Conservation (phyloP, 2,329 filamentous ascomycete genomes). For the Periconia sp. region DNA sequence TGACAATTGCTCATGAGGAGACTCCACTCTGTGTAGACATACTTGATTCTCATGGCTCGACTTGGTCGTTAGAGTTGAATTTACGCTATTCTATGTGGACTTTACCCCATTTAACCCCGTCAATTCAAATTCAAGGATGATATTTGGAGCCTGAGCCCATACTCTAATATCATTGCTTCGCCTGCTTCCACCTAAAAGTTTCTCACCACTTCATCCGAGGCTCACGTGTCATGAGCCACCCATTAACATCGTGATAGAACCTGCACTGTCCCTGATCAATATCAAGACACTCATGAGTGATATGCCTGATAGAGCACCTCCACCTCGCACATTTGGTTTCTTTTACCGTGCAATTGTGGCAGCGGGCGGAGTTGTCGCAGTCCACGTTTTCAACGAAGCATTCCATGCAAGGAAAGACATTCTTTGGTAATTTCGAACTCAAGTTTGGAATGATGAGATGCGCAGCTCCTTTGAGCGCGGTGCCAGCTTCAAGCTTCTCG, state of each 20-base stretch:
- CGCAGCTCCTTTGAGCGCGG: slow-evolving; percentile 28
- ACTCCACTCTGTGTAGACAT: too few relatives aligned
- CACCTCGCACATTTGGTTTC: slow-evolving; percentile 29
- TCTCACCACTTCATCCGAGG: slow-evolving; percentile 9
- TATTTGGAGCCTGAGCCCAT: too few relatives aligned
- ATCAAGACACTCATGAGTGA: slow-evolving; percentile 30
- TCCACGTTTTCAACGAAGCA: slow-evolving; percentile 32
- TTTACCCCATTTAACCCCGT: too few relatives aligned
- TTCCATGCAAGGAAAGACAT: slow-evolving; percentile 32
- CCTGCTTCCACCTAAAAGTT: too few relatives aligned
- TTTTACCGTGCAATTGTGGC: slow-evolving; percentile 28
- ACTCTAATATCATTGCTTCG: too few relatives aligned
- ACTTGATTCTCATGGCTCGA: too few relatives aligned
- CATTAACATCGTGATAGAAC: slow-evolving; percentile 23
- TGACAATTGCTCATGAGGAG: too few relatives aligned
- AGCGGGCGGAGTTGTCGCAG: slow-evolving; percentile 30
- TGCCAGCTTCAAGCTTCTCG: slow-evolving; percentile 15
- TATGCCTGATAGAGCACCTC: slow-evolving; percentile 35
- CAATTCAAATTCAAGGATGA: too few relatives aligned
- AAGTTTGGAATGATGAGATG: slow-evolving; percentile 28
- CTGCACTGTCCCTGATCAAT: slow-evolving; percentile 25
- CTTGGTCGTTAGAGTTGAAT: too few relatives aligned
- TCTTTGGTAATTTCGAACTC: slow-evolving; percentile 22
- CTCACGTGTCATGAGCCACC: slow-evolving; percentile 10
- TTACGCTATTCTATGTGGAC: too few relatives aligned